A percentile compares a stretch with the other conserved stretches of the same genome.
Evolutionary conservation across 1,139 yeast species (phyloP).

Genomic region (Hyphopichia burtonii): DNA sequence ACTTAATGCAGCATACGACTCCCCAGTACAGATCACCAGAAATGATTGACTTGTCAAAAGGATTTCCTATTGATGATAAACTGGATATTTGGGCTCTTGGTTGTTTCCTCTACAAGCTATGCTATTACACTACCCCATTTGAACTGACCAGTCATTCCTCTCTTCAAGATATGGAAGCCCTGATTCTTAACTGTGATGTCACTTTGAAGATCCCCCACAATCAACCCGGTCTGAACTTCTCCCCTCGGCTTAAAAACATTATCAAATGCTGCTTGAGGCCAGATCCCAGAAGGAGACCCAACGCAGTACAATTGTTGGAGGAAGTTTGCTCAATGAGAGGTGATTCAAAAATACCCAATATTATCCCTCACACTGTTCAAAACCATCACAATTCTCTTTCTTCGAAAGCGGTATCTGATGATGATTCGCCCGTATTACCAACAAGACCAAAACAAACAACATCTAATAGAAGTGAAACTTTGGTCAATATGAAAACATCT

Average conservation of each 20-base stretch:
- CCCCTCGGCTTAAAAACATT: conserved; percentile 52
- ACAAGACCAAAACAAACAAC: background rate
- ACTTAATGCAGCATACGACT: conserved; percentile 87
- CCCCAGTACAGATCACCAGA: conserved; percentile 98
- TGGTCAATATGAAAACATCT: conserved; percentile 4
- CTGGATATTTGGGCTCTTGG: conserved; percentile 98
- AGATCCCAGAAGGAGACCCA: conserved; percentile 72
- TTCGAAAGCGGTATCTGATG: background rate
- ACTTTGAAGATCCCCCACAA: conserved; percentile 37
- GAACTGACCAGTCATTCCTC: conserved; percentile 56
- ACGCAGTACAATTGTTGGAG: conserved; percentile 64
- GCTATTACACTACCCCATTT: conserved; percentile 94
- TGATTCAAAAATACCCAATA: conserved; percentile 50
- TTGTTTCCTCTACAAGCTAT: conserved; percentile 81
- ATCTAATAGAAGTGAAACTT: background rate
- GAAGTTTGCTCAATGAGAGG: conserved; percentile 68
- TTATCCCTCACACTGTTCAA: conserved; percentile 35
- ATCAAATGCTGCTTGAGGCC: conserved; percentile 63
- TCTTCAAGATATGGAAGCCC: conserved; percentile 39
- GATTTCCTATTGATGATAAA: conserved; percentile 89
- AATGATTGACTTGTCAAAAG: conserved; percentile 85
- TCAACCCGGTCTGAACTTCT: conserved; percentile 38
- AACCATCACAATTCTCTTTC: conserved; percentile 7
- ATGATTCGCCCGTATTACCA: conserved; percentile 3
- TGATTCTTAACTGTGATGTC: conserved; percentile 33